Percentiles rank a stretch among this genome's conserved stretches.
Conservation (phyloP, 306 rosid species). For the Chamaecrista fasciculata region DNA sequence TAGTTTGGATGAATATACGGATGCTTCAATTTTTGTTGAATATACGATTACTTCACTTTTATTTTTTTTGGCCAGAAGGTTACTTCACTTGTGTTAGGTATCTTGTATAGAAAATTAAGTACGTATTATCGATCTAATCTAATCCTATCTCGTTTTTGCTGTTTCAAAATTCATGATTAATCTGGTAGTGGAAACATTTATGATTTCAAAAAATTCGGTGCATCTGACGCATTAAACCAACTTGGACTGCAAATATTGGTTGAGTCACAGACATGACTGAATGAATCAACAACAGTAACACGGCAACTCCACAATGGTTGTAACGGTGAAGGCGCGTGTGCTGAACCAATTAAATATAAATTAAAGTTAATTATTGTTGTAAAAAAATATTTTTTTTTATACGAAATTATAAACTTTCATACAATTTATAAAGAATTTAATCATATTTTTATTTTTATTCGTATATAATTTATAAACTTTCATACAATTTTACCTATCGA, state of each 20-base stretch:
- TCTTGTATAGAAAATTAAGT: neutral
- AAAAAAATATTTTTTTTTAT: too few relatives aligned
- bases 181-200: neutral
- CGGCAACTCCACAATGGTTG: too few relatives aligned
- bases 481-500: too few relatives aligned
- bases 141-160: neutral
- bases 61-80: too few relatives aligned
- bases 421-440: too few relatives aligned
- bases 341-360: neutral
- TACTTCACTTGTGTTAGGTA: neutral
- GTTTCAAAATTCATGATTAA: neutral
- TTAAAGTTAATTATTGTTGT: too few relatives aligned
- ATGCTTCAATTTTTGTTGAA: too few relatives aligned
- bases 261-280: neutral
- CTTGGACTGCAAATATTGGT: neutral
- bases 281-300: too few relatives aligned
- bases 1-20: neutral
- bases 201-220: neutral
- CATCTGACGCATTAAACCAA: conserved; percentile 12
- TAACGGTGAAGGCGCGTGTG: neutral
- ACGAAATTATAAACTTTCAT: too few relatives aligned
- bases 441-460: too few relatives aligned
- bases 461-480: too few relatives aligned
- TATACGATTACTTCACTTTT: too few relatives aligned
- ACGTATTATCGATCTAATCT: neutral